These are phyloP conservation scores for Phialocephala subalpina DNA, from an alignment of 2,329 filamentous ascomycete genomes.

Conservation along the genomic window DNA sequence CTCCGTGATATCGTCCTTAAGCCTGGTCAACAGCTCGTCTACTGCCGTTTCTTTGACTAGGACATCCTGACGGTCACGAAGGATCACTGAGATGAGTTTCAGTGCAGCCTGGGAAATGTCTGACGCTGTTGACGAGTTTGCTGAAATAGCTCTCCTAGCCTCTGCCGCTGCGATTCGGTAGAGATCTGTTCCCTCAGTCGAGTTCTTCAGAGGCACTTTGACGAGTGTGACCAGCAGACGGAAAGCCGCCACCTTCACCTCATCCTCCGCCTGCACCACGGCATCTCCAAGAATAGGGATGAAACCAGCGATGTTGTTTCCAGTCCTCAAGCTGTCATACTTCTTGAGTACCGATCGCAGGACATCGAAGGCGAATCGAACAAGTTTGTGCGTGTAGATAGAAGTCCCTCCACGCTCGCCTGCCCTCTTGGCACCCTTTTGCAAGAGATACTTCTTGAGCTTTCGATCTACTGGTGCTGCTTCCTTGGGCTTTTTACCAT, in stretches of 20 bases:
- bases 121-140: slow-evolving; percentile 78
- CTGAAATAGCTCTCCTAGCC: slow-evolving; percentile 81
- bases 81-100: slow-evolving; percentile 85
- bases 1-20: slow-evolving; percentile 91
- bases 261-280: slow-evolving; percentile 84
- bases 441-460: slow-evolving; percentile 79
- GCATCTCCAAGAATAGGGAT: slow-evolving; percentile 89
- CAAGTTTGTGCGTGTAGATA: slow-evolving; percentile 86
- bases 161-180: slow-evolving; percentile 85
- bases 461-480: slow-evolving; percentile 66
- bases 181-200: slow-evolving; percentile 66
- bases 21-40: slow-evolving; percentile 80
- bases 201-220: slow-evolving; percentile 78
- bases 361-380: slow-evolving; percentile 87
- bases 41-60: slow-evolving; percentile 82
- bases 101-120: slow-evolving; percentile 88
- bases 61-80: slow-evolving; percentile 81
- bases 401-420: slow-evolving; percentile 75
- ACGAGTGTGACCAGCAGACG: slow-evolving; percentile 85
- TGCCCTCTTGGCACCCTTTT: slow-evolving; percentile 79
- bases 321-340: slow-evolving; percentile 80
- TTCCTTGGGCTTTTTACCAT: slow-evolving; percentile 60
- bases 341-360: slow-evolving; percentile 87
- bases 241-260: slow-evolving; percentile 89
- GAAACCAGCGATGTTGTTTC: slow-evolving; percentile 83